Conservation (phyloP, 2,329 filamentous ascomycete species). For the Fusarium sp. region DNA sequence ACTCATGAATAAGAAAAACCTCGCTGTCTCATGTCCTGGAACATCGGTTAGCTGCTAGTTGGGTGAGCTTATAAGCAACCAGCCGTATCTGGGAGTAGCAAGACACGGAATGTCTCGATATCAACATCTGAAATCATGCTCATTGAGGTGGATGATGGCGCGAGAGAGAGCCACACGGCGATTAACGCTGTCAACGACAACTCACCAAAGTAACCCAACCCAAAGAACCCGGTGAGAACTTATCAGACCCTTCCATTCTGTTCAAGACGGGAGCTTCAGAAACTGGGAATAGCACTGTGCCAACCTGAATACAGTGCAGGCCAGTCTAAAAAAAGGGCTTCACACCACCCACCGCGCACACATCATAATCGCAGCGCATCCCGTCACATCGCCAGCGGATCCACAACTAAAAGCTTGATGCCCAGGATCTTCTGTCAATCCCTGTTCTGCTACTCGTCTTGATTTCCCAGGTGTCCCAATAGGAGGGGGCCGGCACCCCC, state of each 20-base stretch:
- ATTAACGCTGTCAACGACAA: conserved; percentile 17
- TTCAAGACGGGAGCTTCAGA: not conserved
- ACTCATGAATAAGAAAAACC: not conserved
- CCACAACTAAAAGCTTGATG: conserved; percentile 36
- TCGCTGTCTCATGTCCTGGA: conserved; percentile 10
- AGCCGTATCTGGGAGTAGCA: not conserved
- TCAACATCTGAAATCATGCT: conserved; percentile 23
- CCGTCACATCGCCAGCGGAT: conserved; percentile 30
- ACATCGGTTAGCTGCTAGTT: conserved; percentile 9
- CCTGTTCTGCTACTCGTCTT: not conserved
- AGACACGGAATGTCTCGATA: conserved; percentile 9
- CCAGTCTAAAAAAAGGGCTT: conserved; percentile 35
- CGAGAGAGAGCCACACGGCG: conserved; percentile 26
- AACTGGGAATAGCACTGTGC: conserved; percentile 8
- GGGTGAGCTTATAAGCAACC: not conserved
- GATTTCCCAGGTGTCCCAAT: conserved; percentile 18
- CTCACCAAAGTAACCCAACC: conserved; percentile 36
- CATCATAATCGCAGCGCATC: conserved; percentile 17
- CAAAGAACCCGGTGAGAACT: conserved; percentile 30
- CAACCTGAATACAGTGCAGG: not conserved
- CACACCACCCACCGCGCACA: not conserved
- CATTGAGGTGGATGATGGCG: conserved; percentile 31
- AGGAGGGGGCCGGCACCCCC: conserved; percentile 2
- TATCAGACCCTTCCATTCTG: not conserved
- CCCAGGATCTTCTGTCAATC: conserved; percentile 16